These are phyloP conservation scores for rapeseed (Brassica napus) DNA, from an alignment of 345 rosid genomes.

Conservation along the genomic window Da-Ae NC_063439.1:28770001-28770500, in stretches of 20 bases:
- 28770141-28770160: constrained; percentile 19
- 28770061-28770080: constrained; percentile 33
- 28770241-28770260: constrained; percentile 16
- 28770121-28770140: constrained; percentile 28
- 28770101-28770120: constrained; percentile 32
- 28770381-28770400: constrained; percentile 31
- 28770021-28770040: constrained; percentile 27
- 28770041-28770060: constrained; percentile 32
- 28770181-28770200: constrained; percentile 45
- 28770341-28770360: constrained; percentile 14
- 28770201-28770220: constrained; percentile 18
- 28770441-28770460: constrained; percentile 26
- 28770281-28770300: constrained; percentile 8
- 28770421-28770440: constrained; percentile 29
- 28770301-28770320: constrained; percentile 25
- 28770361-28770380: constrained; percentile 36
- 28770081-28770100: constrained; percentile 35
- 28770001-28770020: constrained; percentile 16
- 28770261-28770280: constrained; percentile 32
- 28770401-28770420: constrained; percentile 38
- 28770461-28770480: constrained; percentile 51
- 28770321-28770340: neutral
- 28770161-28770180: constrained; percentile 33
- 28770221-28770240: constrained; percentile 21
- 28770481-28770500: constrained; percentile 50